A percentile compares a stretch with the other conserved stretches of the same genome.
Conservation (phyloP, 2,329 filamentous ascomycete species). For the Ceratocystis harringtonii region DNA sequence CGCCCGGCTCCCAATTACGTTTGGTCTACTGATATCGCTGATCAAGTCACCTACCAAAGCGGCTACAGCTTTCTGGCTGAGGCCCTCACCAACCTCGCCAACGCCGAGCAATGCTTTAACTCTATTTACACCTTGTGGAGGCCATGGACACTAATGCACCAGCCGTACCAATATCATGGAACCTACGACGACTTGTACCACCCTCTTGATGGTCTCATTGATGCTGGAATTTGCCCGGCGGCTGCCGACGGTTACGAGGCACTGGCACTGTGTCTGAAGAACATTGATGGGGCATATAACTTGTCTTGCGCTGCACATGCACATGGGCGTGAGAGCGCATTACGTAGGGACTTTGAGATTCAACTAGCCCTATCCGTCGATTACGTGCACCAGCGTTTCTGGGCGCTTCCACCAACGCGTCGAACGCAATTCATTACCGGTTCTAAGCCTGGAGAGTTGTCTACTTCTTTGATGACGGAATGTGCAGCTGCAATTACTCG, state of each 20-base stretch:
- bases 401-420: slow-evolving; percentile 1
- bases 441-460: not conserved
- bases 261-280: not conserved
- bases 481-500: not conserved
- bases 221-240: not conserved
- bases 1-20: not conserved
- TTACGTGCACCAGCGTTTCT: not conserved
- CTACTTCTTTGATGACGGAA: not conserved
- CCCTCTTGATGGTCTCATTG: slow-evolving; percentile 2
- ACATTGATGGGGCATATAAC: not conserved
- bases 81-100: not conserved
- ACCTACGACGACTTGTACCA: slow-evolving; percentile 8
- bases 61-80: not conserved
- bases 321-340: not conserved
- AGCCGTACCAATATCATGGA: not conserved
- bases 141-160: not conserved
- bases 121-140: not conserved
- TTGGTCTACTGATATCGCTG: not conserved
- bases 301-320: not conserved
- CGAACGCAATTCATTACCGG: not conserved
- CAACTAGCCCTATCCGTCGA: not conserved
- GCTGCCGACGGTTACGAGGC: not conserved
- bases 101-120: not conserved
- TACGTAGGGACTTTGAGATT: not conserved
- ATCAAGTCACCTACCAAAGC: not conserved